Evolutionary conservation across 257 asterid species (phyloP).

Genomic region (Datura wrightii): DNA sequence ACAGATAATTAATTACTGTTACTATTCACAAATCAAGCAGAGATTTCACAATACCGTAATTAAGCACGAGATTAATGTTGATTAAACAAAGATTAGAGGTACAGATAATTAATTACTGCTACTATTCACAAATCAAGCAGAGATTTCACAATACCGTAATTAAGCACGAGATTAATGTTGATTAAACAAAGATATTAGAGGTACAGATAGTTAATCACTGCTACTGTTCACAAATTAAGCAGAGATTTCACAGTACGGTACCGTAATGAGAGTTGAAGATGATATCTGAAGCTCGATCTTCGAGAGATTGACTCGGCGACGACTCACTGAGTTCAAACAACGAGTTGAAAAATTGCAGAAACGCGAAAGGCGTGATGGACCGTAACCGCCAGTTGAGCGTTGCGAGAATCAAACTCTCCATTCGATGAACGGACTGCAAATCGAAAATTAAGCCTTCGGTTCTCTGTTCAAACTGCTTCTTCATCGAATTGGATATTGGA

Average conservation of each 20-base stretch:
- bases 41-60: background rate
- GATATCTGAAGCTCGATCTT: constrained; percentile 45
- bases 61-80: background rate
- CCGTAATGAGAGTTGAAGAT: constrained; percentile 54
- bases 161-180: background rate
- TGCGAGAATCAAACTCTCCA: constrained; percentile 59
- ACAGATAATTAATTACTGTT: background rate
- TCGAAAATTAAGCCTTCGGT: constrained; percentile 46
- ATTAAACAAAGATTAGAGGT: background rate
- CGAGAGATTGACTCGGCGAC: constrained; percentile 43
- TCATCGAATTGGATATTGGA: background rate
- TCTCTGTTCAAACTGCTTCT: constrained; percentile 45
- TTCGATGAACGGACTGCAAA: constrained; percentile 47
- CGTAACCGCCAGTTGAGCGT: constrained; percentile 67
- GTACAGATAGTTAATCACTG: background rate
- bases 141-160: background rate
- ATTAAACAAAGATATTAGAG: background rate
- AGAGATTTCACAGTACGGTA: constrained; percentile 10
- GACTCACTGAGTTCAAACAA: constrained; percentile 42
- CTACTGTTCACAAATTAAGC: background rate
- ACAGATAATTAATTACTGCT: background rate
- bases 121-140: background rate
- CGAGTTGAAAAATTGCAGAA: constrained; percentile 50
- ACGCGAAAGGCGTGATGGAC: constrained; percentile 63
- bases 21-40: background rate